These are phyloP conservation scores for Coemansia umbellata DNA, from an alignment of 192 early-diverging fungal species.

Conservation along the genomic window DNA sequence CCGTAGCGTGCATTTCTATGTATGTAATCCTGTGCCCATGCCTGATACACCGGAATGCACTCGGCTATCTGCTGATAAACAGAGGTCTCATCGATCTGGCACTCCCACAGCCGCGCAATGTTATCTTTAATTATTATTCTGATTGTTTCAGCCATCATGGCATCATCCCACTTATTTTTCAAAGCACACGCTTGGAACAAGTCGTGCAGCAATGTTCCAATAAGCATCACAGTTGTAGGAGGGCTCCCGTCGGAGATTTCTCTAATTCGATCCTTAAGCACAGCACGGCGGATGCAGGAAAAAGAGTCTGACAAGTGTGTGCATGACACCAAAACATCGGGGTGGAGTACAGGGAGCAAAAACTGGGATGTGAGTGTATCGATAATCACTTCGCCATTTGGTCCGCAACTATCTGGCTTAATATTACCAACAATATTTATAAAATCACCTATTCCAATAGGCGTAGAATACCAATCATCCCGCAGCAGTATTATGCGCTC, in stretches of 20 bases:
- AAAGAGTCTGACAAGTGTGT: conserved; percentile 75
- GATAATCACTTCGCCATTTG: conserved; percentile 43
- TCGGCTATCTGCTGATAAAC: conserved; percentile 52
- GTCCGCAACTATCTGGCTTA: neutral
- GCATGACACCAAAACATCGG: conserved; percentile 74
- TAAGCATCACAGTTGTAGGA: conserved; percentile 59
- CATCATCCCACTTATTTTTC: conserved; percentile 57
- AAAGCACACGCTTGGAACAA: conserved; percentile 68
- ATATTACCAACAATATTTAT: conserved; percentile 48
- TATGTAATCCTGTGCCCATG: conserved; percentile 54
- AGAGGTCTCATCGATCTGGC: conserved; percentile 58
- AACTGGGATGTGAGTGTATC: conserved; percentile 51
- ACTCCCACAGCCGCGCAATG: conserved; percentile 68
- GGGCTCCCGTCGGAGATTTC: conserved; percentile 42
- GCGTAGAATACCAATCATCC: conserved; percentile 64
- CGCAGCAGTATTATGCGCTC: conserved; percentile 54
- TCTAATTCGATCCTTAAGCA: conserved; percentile 66
- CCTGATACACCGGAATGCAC: conserved; percentile 51
- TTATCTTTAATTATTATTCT: conserved; percentile 50
- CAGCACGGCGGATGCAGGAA: conserved; percentile 70
- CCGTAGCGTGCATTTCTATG: conserved; percentile 12
- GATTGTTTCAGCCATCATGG: conserved; percentile 49
- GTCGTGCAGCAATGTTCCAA: conserved; percentile 80
- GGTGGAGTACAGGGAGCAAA: conserved; percentile 66
- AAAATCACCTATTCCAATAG: conserved; percentile 59